Percentiles rank a stretch among this genome's conserved stretches.
phyloP scores from a whole-genome alignment of 805 yeast genomes.

The Wickerhamomyces pijperi region DNA sequence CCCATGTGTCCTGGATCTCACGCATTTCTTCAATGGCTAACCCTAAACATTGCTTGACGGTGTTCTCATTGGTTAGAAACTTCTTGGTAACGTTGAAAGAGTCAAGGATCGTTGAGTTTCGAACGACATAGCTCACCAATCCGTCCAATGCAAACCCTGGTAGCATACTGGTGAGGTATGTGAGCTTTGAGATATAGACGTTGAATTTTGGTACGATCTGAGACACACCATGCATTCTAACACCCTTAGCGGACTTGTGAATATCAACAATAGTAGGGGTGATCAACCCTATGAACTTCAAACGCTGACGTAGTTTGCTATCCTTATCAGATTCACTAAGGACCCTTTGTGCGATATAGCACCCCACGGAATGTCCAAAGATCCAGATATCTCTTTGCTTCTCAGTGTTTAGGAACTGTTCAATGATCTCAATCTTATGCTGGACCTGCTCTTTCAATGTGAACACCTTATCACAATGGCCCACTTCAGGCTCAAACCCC shows the following conservation, averaged over 20 bases:
- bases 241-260: slow-evolving; percentile 33
- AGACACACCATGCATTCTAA: slow-evolving; percentile 17
- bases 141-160: slow-evolving; percentile 13
- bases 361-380: slow-evolving; percentile 66
- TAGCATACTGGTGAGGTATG: slow-evolving; percentile 14
- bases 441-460: slow-evolving; percentile 43
- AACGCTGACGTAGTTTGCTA: slow-evolving; percentile 10
- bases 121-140: slow-evolving; percentile 3
- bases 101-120: slow-evolving; percentile 4
- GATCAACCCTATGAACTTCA: slow-evolving; percentile 44
- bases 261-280: slow-evolving; percentile 65
- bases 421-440: slow-evolving; percentile 45
- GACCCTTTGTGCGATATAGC: slow-evolving; percentile 49
- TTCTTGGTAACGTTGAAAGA: slow-evolving; percentile 26
- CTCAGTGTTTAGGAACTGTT: slow-evolving; percentile 17
- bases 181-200: slow-evolving; percentile 18
- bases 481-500: slow-evolving; percentile 30
- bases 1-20: slow-evolving; percentile 35
- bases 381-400: slow-evolving; percentile 29
- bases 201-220: slow-evolving; percentile 20
- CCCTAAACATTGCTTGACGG: slow-evolving; percentile 42
- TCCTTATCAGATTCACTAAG: slow-evolving; percentile 15
- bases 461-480: slow-evolving; percentile 18
- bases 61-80: slow-evolving; percentile 29
- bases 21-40: slow-evolving; percentile 53